phyloP scores from a whole-genome alignment of 768 basidiomycete species.

The Boletus bicolor region DNA sequence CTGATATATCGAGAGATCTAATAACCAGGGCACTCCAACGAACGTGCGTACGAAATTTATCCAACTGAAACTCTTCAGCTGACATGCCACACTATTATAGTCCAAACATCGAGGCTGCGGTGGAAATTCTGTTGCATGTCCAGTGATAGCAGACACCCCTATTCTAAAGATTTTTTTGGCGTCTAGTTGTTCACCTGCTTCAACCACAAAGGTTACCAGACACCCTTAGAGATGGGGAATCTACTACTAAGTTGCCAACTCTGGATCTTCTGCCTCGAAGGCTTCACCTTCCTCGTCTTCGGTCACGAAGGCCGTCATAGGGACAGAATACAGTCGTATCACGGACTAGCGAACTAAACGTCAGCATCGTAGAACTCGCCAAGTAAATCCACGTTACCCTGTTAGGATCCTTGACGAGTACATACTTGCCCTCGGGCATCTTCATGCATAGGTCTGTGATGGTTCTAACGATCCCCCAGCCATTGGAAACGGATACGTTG shows the following conservation, averaged over 20 bases:
- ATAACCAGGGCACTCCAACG: constrained; percentile 76
- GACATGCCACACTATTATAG: constrained; percentile 35
- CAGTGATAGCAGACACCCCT: constrained; percentile 7
- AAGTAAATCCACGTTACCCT: constrained; percentile 53
- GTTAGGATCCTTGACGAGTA: constrained; percentile 97
- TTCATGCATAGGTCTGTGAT: constrained; percentile 94
- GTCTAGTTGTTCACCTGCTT: background rate
- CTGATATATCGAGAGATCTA: constrained; percentile 67
- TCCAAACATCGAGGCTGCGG: constrained; percentile 75
- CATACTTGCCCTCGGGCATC: constrained; percentile 97
- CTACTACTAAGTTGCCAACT: constrained; percentile 29
- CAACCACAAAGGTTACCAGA: background rate
- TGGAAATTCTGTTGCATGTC: constrained; percentile 69
- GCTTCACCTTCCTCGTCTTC: constrained; percentile 66
- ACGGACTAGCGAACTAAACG: constrained; percentile 60
- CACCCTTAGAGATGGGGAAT: constrained; percentile 6
- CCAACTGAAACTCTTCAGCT: background rate
- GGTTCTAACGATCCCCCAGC: constrained; percentile 97
- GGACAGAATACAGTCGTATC: constrained; percentile 92
- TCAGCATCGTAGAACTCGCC: constrained; percentile 5
- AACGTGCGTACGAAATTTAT: constrained; percentile 48
- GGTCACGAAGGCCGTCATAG: constrained; percentile 77
- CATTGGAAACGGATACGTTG: constrained; percentile 91
- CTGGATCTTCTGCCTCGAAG: constrained; percentile 42
- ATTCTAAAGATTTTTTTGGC: background rate